Evolutionary conservation across 805 yeast genomes (phyloP).

Genomic region (Hanseniaspora nectarophila): DNA sequence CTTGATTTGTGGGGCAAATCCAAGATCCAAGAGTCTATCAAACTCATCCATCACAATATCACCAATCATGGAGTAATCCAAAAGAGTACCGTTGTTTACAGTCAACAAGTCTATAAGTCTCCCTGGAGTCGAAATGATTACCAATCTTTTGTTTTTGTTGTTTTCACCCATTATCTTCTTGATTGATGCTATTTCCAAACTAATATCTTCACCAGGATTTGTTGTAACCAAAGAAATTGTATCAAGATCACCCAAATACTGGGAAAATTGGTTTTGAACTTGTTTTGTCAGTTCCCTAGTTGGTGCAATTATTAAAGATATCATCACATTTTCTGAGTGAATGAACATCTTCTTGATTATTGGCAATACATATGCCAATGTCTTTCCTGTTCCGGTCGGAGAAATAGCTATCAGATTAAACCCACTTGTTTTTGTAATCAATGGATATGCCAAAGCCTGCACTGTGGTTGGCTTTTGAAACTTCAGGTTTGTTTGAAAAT

Average conservation of each 20-base stretch:
- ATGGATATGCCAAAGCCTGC: slow-evolving; percentile 83
- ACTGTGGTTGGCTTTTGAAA: slow-evolving; percentile 70
- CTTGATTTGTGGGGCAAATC: slow-evolving; percentile 90
- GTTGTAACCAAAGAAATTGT: slow-evolving; percentile 23
- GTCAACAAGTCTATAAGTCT: slow-evolving; percentile 78
- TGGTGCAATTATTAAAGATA: slow-evolving; percentile 73
- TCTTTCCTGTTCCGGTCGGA: slow-evolving; percentile 93
- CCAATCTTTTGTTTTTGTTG: slow-evolving; percentile 39
- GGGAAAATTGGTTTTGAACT: slow-evolving; percentile 52
- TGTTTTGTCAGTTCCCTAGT: slow-evolving; percentile 88
- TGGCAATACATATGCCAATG: slow-evolving; percentile 77
- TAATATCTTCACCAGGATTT: slow-evolving; percentile 40
- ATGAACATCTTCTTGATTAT: slow-evolving; percentile 61
- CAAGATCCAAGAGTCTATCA: slow-evolving; percentile 91
- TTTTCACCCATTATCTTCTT: slow-evolving; percentile 32
- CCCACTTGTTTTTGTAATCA: slow-evolving; percentile 61
- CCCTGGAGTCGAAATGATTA: slow-evolving; percentile 91
- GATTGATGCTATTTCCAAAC: slow-evolving; percentile 66
- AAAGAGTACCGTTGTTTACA: slow-evolving; percentile 65
- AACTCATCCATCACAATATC: slow-evolving; percentile 91
- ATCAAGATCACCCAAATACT: slow-evolving; percentile 36
- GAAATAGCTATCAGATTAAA: slow-evolving; percentile 88
- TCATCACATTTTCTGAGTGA: slow-evolving; percentile 52
- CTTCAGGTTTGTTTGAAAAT: slow-evolving; percentile 32
- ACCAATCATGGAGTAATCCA: slow-evolving; percentile 53